phyloP scores from a whole-genome alignment of 495 filamentous ascomycete species.

The Neurospora sp. region DNA sequence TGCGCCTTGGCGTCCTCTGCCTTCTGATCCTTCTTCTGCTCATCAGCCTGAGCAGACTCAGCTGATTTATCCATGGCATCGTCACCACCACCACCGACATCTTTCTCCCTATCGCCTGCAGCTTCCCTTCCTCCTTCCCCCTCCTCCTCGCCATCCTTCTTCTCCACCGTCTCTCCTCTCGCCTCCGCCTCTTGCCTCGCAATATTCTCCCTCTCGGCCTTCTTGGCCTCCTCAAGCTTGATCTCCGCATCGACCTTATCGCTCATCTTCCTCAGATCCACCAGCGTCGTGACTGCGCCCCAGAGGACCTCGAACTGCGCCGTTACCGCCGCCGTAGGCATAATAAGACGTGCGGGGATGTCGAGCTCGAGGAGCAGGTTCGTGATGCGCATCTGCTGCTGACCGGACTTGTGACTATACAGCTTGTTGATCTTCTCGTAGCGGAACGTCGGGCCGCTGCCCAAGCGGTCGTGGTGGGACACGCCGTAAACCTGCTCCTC shows the following conservation, averaged over 20 bases:
- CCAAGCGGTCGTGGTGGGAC: slow-evolving; percentile 74
- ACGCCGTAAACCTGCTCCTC: slow-evolving; percentile 77
- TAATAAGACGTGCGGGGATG: slow-evolving; percentile 64
- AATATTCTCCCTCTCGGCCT: slow-evolving; percentile 48
- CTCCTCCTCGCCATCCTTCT: not conserved
- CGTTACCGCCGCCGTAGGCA: slow-evolving; percentile 76
- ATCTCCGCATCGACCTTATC: slow-evolving; percentile 87
- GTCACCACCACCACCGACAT: not conserved
- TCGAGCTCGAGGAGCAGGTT: slow-evolving; percentile 69
- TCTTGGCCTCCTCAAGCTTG: slow-evolving; percentile 54
- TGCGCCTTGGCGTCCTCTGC: not conserved
- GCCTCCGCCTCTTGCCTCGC: slow-evolving; percentile 10
- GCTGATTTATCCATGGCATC: not conserved
- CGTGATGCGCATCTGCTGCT: slow-evolving; percentile 72
- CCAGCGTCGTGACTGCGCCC: slow-evolving; percentile 56
- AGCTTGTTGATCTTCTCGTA: slow-evolving; percentile 76
- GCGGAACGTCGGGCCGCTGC: slow-evolving; percentile 63
- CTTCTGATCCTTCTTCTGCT: slow-evolving; percentile 2
- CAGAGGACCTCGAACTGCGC: slow-evolving; percentile 76
- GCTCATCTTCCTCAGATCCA: slow-evolving; percentile 71
- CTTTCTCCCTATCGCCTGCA: not conserved
- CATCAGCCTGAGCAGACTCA: slow-evolving; percentile 7
- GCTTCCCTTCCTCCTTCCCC: not conserved
- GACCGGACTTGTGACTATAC: slow-evolving; percentile 69
- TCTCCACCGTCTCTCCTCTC: slow-evolving; percentile 7